A percentile compares a stretch with the other conserved stretches of the same genome.
These are phyloP conservation scores for Xylariales sp. DNA, from an alignment of 2,329 filamentous ascomycete species.

Conservation along the genomic window DNA sequence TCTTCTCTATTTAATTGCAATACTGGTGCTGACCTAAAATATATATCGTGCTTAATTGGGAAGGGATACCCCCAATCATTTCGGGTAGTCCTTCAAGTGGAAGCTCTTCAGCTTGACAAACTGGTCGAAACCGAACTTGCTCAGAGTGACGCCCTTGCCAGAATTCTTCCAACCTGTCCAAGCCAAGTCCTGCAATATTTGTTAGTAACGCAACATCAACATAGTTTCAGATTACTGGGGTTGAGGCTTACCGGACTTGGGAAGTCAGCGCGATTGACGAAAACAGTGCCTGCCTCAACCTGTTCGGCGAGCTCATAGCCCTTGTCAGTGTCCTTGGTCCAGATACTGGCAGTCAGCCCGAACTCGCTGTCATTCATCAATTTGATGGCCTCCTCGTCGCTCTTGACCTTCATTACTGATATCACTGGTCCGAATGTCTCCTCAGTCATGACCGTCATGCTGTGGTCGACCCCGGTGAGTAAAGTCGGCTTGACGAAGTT, in stretches of 20 bases:
- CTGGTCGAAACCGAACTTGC: constrained; percentile 87
- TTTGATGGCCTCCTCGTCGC: constrained; percentile 73
- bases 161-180: constrained; percentile 99
- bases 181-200: constrained; percentile 66
- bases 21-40: no score
- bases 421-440: constrained; percentile 96
- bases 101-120: constrained; percentile 96
- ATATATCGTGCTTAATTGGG: no score
- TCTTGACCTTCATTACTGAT: constrained; percentile 79
- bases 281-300: constrained; percentile 90
- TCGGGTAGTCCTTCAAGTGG: constrained; percentile 79
- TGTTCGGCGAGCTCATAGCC: constrained; percentile 73
- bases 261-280: constrained; percentile 91
- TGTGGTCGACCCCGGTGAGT: constrained; percentile 72
- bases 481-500: constrained; percentile 89
- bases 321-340: constrained; percentile 79
- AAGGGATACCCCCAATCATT: no score
- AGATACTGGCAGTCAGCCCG: constrained; percentile 92
- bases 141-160: constrained; percentile 84
- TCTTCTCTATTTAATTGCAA: no score
- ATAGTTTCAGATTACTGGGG: constrained; percentile 12
- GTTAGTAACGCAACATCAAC: constrained; percentile 16
- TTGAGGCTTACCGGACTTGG: constrained; percentile 72
- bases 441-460: constrained; percentile 84
- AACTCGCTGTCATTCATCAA: constrained; percentile 96